Conservation (phyloP, 2,329 filamentous ascomycete genomes). For the Monosporascus sp. region DNA sequence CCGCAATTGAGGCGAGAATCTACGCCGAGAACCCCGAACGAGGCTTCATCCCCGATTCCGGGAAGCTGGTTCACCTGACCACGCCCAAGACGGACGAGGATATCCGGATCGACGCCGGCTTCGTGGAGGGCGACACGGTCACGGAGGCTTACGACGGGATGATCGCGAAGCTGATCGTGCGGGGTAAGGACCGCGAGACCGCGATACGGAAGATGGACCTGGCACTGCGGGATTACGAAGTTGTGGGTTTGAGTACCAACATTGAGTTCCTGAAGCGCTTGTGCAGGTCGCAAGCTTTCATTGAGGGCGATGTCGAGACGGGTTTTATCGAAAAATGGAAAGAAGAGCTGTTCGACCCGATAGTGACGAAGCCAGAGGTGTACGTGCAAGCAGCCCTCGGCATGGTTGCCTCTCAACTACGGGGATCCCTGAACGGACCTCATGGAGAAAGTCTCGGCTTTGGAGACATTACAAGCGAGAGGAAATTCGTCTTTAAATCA, state of each 20-base stretch:
- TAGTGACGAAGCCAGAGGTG: conserved; percentile 62
- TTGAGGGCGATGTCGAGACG: conserved; percentile 85
- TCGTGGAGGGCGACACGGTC: conserved; percentile 84
- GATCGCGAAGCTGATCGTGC: conserved; percentile 96
- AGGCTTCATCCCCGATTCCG: conserved; percentile 92
- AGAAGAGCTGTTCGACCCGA: conserved; percentile 68
- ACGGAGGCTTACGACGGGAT: conserved; percentile 97
- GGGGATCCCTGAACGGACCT: conserved; percentile 21
- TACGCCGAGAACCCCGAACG: conserved; percentile 92
- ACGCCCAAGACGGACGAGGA: conserved; percentile 66
- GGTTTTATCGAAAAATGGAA: conserved; percentile 92
- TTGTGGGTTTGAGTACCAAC: conserved; percentile 90
- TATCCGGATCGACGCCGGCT: conserved; percentile 88
- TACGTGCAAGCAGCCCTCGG: conserved; percentile 84
- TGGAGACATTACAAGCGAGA: conserved; percentile 38
- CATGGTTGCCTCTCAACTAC: conserved; percentile 44
- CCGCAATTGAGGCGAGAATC: conserved; percentile 92
- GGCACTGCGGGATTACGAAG: conserved; percentile 83
- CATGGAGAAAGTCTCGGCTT: conserved; percentile 54
- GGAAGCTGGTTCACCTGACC: conserved; percentile 75
- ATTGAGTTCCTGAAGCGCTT: conserved; percentile 93
- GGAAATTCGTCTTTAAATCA: conserved; percentile 48
- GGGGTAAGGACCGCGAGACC: conserved; percentile 70
- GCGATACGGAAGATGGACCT: conserved; percentile 77
- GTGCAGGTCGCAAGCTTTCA: conserved; percentile 75